A percentile compares a stretch with the other conserved stretches of the same genome.
phyloP scores from a whole-genome alignment of 306 rosid species.

The Dalbergia cultrata region DNA sequence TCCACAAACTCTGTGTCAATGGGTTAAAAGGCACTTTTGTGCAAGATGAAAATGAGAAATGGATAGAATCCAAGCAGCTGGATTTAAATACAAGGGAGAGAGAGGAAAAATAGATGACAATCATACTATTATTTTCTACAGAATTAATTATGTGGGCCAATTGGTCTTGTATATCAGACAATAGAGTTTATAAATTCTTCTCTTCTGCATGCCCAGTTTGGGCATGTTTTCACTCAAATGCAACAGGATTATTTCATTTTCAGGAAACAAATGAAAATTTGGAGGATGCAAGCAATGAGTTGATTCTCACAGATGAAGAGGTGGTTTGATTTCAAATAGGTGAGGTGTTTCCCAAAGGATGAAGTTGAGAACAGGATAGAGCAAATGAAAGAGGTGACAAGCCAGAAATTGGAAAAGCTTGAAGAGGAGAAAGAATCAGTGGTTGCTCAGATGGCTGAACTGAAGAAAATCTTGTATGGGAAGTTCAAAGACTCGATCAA shows the following conservation, averaged over 20 bases:
- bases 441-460: conserved; percentile 79
- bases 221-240: not conserved
- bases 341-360: conserved; percentile 86
- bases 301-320: conserved; percentile 95
- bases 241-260: not conserved
- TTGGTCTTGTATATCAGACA: conserved; percentile 4
- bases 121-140: conserved; percentile 13
- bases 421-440: conserved; percentile 76
- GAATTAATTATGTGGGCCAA: conserved; percentile 5
- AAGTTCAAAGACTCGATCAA: conserved; percentile 97
- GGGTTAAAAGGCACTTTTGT: not conserved
- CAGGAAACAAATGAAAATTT: conserved; percentile 88
- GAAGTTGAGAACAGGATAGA: conserved; percentile 90
- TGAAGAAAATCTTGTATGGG: conserved; percentile 84
- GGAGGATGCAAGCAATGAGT: conserved; percentile 90
- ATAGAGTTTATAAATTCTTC: not conserved
- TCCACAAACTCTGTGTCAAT: not conserved
- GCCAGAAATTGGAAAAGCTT: conserved; percentile 74
- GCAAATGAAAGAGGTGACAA: conserved; percentile 72
- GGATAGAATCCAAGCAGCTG: no score
- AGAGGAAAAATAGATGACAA: not conserved
- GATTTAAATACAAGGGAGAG: not conserved
- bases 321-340: conserved; percentile 88
- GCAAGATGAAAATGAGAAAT: conserved; percentile 4
- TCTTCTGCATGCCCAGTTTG: not conserved